phyloP scores from a whole-genome alignment of 352 stramenopile species.

The Phytopythium mirpurense region DNA sequence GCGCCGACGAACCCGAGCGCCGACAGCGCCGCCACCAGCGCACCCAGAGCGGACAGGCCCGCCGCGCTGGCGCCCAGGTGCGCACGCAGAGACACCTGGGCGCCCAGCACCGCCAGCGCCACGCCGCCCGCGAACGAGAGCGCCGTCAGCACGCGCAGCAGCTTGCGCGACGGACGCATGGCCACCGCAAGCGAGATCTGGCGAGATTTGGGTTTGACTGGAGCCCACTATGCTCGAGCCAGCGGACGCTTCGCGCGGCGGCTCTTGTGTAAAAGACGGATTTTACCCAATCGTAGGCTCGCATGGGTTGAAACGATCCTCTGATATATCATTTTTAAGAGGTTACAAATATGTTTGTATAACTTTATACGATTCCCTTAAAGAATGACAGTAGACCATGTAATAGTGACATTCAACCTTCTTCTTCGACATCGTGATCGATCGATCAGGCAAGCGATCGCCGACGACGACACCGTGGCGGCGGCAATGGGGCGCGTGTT shows the following conservation, averaged over 20 bases:
- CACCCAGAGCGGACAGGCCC: slow-evolving; percentile 36
- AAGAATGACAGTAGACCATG: background rate
- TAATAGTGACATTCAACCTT: slow-evolving; percentile 1
- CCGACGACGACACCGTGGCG: background rate
- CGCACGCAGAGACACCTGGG: slow-evolving; percentile 44
- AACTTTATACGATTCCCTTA: background rate
- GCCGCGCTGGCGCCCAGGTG: slow-evolving; percentile 48
- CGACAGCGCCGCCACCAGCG: slow-evolving; percentile 43
- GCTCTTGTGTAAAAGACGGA: too few species aligned
- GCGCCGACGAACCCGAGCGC: slow-evolving; percentile 59
- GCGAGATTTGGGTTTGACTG: too few species aligned
- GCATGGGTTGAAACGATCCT: too few species aligned
- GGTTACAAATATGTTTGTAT: too few species aligned
- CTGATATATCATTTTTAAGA: too few species aligned
- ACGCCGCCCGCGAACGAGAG: slow-evolving; percentile 49
- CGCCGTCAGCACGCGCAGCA: slow-evolving; percentile 51
- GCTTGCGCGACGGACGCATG: slow-evolving; percentile 63
- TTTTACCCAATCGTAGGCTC: too few species aligned
- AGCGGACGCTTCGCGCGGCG: too few species aligned
- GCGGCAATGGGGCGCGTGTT: slow-evolving; percentile 69
- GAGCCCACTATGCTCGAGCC: too few species aligned
- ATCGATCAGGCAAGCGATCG: background rate
- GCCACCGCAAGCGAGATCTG: too few species aligned
- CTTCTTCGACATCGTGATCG: slow-evolving; percentile 3
- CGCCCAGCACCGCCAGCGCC: slow-evolving; percentile 40